Evolutionary conservation across 192 early-diverging fungal species (phyloP), one percentile per base, ranked within the genome.

Genomic region (Martensiomyces pterosporus): DNA sequence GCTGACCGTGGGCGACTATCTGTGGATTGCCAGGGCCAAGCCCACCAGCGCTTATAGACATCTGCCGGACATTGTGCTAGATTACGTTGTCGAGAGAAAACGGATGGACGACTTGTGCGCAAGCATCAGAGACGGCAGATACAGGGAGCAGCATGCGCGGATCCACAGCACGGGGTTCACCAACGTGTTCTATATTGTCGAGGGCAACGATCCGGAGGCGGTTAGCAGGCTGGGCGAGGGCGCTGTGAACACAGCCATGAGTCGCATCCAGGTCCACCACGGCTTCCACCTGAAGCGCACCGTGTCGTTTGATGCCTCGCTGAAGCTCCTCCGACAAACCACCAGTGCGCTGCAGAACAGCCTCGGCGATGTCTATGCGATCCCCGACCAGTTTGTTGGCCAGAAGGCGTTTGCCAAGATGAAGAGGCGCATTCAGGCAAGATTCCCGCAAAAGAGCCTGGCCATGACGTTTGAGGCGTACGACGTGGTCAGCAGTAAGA

Each of bases 91-190:
- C 2, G 94, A 99, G 64, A 79, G 96, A 21, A 99, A 99, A 54
- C 80, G 87, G n/a, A 81, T 90, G 75, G 92, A 96, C 44, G 96
- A 99, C 62, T 68, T 99, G 43, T 79, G 90, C 5, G 60, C 79
- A 0, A 94, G 91, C 67, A 95, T 99, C 43, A 88, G 90, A 26
- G 96, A 99, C 58, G 90, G 91, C 1, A 76, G 96, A 14, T 96
- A 87, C 64, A 80, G 71, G 9, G 96, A 99, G 52, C 96, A 99
- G 67, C 96, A 97, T 80, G 78, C 84, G 27, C 87, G 93, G 4
- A 68, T 98, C 8, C 64, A 63, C 27, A 69, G 64, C 25, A 81
- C 88, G 16, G 89, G 89, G 3, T 59, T 88, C 21, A 64, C 63
- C 12, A 77, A 94, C 46, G 74, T 91, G 9, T 81, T 93, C 25